Evolutionary conservation across 2,329 filamentous ascomycete species (phyloP), one percentile per base, ranked within the genome.

Genomic region (Exophiala mesophila): DNA sequence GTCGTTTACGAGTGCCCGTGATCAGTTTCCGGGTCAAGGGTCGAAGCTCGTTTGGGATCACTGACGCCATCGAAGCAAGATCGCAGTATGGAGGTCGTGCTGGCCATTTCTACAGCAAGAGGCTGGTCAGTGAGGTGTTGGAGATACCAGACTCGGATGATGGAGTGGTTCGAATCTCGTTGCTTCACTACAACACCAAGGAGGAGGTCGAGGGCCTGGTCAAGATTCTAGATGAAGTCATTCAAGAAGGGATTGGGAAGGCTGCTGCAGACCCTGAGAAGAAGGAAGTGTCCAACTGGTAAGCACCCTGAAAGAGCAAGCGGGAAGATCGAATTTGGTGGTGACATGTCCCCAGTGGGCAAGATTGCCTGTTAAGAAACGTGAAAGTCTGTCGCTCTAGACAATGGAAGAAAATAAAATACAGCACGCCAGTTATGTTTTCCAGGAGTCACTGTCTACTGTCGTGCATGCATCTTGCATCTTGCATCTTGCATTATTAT

Each of bases 121-220:
- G 82, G 12, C 57, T 86, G 50, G 68, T 76, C 9, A 66, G 76
- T 44, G 76, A 82, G 2, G 64, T 84, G 0, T 57, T 86, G 26
- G 70, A 70, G 0, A 61, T 84, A 36, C 33, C 39, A 17, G 67
- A 72, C 19, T 69, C 80, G 41, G 67, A 73, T 6, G 73, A 84
- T 52, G 83, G 81, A 0, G 75, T 86, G 6, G 72, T 83, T 3
- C 71, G 83, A 49, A 78, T 85, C n/a, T 84, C 80, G 54, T 70
- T 85, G 69, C 73, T 83, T 41, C 82, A 86, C 61, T 87, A 87
- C 57, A 87, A 87, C 54, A 84, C 80, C 2, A 57, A 44, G 20
- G 53, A 55, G 19, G 55, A 57, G 35, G 55, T 55, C 3, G 36
- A 52, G 23, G 55, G 55, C 5, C 35, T 57, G 35, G 47, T 55